Evolutionary conservation across 192 early-diverging fungal genomes (phyloP).

Genomic region (Backusella tarrabulga): DNA sequence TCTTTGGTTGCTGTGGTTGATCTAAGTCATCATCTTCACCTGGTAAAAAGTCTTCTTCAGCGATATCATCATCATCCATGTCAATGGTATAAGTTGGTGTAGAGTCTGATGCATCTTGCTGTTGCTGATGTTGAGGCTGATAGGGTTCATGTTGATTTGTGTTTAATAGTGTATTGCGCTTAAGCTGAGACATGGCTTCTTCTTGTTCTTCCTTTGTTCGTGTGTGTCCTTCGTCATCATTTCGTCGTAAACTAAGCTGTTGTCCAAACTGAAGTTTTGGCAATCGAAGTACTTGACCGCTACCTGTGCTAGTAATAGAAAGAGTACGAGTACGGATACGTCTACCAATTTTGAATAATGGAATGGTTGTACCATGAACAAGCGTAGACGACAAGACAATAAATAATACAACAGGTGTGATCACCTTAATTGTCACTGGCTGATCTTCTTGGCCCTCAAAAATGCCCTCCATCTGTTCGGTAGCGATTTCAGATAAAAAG

Average conservation of each 20-base stretch:
- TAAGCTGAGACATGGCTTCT: constrained; percentile 12
- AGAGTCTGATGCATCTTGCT: background rate
- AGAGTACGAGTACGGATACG: constrained; percentile 37
- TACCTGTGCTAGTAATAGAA: constrained; percentile 33
- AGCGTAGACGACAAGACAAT: constrained; percentile 77
- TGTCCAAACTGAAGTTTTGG: constrained; percentile 38
- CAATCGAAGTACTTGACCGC: constrained; percentile 30
- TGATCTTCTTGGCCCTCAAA: constrained; percentile 10
- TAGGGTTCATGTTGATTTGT: constrained; percentile 12
- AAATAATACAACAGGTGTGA: constrained; percentile 63
- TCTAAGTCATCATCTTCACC: constrained; percentile 22
- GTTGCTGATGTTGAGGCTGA: background rate
- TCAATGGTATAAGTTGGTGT: constrained; percentile 14
- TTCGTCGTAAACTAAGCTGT: background rate
- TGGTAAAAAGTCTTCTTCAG: constrained; percentile 32
- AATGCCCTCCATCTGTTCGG: constrained; percentile 33
- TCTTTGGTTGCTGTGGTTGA: background rate
- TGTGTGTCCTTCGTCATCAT: constrained; percentile 7
- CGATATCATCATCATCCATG: constrained; percentile 22
- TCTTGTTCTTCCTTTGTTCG: background rate
- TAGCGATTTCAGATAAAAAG: constrained; percentile 45
- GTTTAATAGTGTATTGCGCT: constrained; percentile 26
- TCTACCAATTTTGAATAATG: constrained; percentile 67
- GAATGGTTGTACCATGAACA: constrained; percentile 85
- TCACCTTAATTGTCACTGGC: constrained; percentile 22